phyloP scores from a whole-genome alignment of 2,329 filamentous ascomycete species.

The Chaetomium strumarium region DNA sequence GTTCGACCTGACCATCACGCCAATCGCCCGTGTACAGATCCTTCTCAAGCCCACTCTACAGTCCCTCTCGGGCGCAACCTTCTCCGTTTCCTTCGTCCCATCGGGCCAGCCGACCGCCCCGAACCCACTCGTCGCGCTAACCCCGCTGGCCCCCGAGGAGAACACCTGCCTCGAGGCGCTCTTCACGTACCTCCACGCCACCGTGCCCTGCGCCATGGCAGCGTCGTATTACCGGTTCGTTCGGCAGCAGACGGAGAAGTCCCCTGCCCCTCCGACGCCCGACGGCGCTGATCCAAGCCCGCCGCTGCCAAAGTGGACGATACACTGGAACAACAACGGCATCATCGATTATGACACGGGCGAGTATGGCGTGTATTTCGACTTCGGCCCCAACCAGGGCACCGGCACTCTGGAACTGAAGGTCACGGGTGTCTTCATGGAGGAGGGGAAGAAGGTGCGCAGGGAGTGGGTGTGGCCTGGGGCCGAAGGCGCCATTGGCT shows the following conservation, averaged over 20 bases:
- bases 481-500: constrained; percentile 34
- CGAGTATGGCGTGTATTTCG: constrained; percentile 18
- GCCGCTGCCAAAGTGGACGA: constrained; percentile 13
- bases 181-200: constrained; percentile 18
- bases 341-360: constrained; percentile 19
- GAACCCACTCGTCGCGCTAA: constrained; percentile 17
- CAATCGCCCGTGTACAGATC: constrained; percentile 38
- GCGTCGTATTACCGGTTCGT: constrained; percentile 9
- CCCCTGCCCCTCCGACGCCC: background rate
- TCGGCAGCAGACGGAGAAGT: background rate
- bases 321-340: constrained; percentile 10
- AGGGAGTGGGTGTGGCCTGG: constrained; percentile 33
- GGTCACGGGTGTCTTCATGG: constrained; percentile 7
- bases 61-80: constrained; percentile 13
- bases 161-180: constrained; percentile 16
- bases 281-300: background rate
- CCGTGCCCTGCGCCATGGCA: constrained; percentile 21
- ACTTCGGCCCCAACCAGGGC: constrained; percentile 3
- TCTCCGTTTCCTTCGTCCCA: constrained; percentile 18
- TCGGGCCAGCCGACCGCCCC: background rate
- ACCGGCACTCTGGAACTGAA: constrained; percentile 9
- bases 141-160: constrained; percentile 13
- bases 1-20: constrained; percentile 42
- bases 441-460: constrained; percentile 6
- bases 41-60: constrained; percentile 37